Conservation (phyloP, 2,329 filamentous ascomycete genomes). For the Aspergillus pseudoterreus region DNA sequence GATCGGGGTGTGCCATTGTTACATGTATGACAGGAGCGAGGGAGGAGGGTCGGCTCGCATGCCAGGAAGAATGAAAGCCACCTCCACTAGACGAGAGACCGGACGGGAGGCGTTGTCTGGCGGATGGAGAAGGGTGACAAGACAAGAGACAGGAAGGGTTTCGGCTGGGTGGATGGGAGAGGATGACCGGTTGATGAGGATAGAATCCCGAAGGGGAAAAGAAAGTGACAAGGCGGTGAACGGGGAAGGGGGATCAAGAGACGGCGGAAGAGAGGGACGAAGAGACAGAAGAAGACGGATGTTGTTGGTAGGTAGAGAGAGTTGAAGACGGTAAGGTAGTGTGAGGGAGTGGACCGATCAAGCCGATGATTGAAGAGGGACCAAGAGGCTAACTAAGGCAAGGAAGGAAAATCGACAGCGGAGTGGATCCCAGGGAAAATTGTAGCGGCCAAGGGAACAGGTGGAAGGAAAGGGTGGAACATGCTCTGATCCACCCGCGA, state of each 20-base stretch:
- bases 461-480: too few relatives aligned
- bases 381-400: slow-evolving; percentile 1
- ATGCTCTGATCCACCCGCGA: too few relatives aligned
- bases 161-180: slow-evolving; percentile 2
- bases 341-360: neutral
- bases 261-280: slow-evolving; percentile 1
- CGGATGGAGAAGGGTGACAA: slow-evolving; percentile 1
- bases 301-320: too few relatives aligned
- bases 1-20: slow-evolving; percentile 42
- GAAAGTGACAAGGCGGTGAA: neutral
- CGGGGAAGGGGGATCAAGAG: neutral
- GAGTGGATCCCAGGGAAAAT: too few relatives aligned
- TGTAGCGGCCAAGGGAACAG: too few relatives aligned
- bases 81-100: slow-evolving; percentile 16
- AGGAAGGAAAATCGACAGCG: neutral
- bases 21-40: slow-evolving; percentile 39
- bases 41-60: slow-evolving; percentile 24
- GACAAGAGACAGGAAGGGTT: neutral
- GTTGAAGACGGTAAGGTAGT: too few relatives aligned
- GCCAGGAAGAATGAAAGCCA: slow-evolving; percentile 25
- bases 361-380: slow-evolving; percentile 1
- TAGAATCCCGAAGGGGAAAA: neutral
- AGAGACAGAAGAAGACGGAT: neutral
- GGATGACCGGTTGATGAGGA: neutral
- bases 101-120: neutral